Evolutionary conservation across 352 stramenopile genomes (phyloP), one percentile per base, ranked within the genome.

Genomic region (Phytophthora pistaciae): DNA sequence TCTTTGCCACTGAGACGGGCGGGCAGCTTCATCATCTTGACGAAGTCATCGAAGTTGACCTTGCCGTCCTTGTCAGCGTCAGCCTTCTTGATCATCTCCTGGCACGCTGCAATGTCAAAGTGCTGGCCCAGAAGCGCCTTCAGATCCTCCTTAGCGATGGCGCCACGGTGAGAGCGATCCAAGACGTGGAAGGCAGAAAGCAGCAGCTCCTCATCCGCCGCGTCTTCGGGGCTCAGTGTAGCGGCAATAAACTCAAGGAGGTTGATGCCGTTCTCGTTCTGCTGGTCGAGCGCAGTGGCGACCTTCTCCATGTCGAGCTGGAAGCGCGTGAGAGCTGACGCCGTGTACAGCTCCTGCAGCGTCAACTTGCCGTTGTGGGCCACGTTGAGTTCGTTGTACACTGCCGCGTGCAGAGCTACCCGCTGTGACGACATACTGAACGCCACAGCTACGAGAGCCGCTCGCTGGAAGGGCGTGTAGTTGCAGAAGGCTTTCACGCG

Each of bases 381-480:
- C 9, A 91, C 64, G 48, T 93, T 94, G 63, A 95, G 84, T 40
- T 94, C 84, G 56, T 95, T 93, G 72, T 94, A 95, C 4, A 92
- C 85, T 25, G 82, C 77, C 16, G 83, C 81, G 53, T 93, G 86
- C 5, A 80, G 64, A 31, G 72, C 64, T 27, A 93, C 83, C 44
- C 80, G 73, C 25, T 75, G 70, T 0, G 88, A 92, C 0, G 85
- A 83, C 60, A 91, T 90, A 33, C 84, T 87, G 58, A 95, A 95
- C 3, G 88, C 88, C 8, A 94, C 70, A 0, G 87, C 88, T 1
- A 94, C 84, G 0, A 95, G 75, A 9, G 83, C 85, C 1, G 87
- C 81, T 44, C 85, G 81, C 40, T 83, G 75, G 44, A 93, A 79
- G 9, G 87, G 75, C 11, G 82, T 82, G 68, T 91, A 94, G 31